Evolutionary conservation across 768 basidiomycete genomes (phyloP), one percentile per base, ranked within the genome.

Genomic region (Lentinus brumalis): DNA sequence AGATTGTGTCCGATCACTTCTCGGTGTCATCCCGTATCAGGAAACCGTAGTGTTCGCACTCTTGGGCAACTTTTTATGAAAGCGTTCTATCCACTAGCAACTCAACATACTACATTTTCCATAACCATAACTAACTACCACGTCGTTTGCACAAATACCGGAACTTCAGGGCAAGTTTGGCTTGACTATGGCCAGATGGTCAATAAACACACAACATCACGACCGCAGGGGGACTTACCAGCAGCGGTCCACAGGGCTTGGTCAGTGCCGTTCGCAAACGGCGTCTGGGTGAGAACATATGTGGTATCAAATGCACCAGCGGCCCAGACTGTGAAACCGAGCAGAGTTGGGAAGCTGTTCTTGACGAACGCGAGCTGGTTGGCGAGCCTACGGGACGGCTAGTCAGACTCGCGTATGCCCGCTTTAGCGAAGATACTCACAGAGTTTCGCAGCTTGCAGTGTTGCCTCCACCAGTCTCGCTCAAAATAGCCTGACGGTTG

Each of bases 251-350:
- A 81, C 32, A 81, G 65, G 18, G 77, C 78, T 66, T 81, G 79
- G 66, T 82, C 81, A 38, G 76, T 72, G 50, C 81, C 80, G 65
- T 82, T 73, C 21, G 76, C 61, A 70, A 76, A 77, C 21, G 84
- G 84, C 10, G 79, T 80, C 50, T 82, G 70, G 29, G 78, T 76
- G 50, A 84, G 75, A n/a, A 74, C 73, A 68, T 85, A 85, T 51
- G 73, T 76, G 1, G 80, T 77, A 59, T 78, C 78, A 69, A 84
- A 86, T 3, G 78, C 73, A 46, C 83, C 83, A 41, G 79, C 84
- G 60, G 80, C 74, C 84, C 83, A 84, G 39, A 79, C 75, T 18
- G 81, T 74, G 74, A 83, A 86, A n/a, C 84, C 84, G 40, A 75
- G 71, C 46, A 82, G 73, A 40, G 67, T 77, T 29, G 75, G 74